Percentiles rank a stretch among this genome's conserved stretches.
phyloP scores from a whole-genome alignment of 495 filamentous ascomycete genomes.

The Pyrenopolyporus hunteri region DNA sequence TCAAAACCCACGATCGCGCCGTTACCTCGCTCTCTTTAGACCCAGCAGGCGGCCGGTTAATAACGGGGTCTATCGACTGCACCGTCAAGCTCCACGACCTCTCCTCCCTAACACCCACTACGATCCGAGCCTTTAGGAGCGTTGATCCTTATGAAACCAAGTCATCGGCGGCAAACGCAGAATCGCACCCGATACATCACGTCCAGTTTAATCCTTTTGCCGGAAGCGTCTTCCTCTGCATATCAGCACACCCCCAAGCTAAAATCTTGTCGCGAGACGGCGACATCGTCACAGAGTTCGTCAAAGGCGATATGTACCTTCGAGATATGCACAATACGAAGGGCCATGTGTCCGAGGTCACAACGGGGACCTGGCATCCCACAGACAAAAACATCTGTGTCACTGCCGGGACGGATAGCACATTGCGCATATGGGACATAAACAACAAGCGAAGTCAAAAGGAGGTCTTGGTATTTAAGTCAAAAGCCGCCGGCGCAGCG shows the following conservation, averaged over 20 bases:
- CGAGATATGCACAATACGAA: slow-evolving; percentile 97
- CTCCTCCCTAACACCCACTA: slow-evolving; percentile 91
- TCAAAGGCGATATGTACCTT: slow-evolving; percentile 98
- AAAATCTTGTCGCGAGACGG: slow-evolving; percentile 90
- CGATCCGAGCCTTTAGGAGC: slow-evolving; percentile 88
- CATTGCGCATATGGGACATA: slow-evolving; percentile 94
- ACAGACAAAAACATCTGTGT: slow-evolving; percentile 80
- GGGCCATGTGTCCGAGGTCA: slow-evolving; percentile 89
- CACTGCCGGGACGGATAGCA: slow-evolving; percentile 92
- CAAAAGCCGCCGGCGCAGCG: slow-evolving; percentile 79
- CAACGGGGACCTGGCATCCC: slow-evolving; percentile 87
- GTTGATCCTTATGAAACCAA: slow-evolving; percentile 85
- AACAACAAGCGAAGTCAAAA: slow-evolving; percentile 85
- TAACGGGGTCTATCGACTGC: slow-evolving; percentile 90
- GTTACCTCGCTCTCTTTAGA: slow-evolving; percentile 85
- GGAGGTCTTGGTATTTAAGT: slow-evolving; percentile 94
- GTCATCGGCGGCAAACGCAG: slow-evolving; percentile 66
- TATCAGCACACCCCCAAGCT: slow-evolving; percentile 86
- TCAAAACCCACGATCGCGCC: slow-evolving; percentile 91
- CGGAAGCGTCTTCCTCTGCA: slow-evolving; percentile 80
- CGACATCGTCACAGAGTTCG: slow-evolving; percentile 80
- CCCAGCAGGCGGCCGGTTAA: slow-evolving; percentile 79
- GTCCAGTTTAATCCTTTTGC: slow-evolving; percentile 84
- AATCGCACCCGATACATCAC: slow-evolving; percentile 86
- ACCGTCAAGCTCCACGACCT: slow-evolving; percentile 94